phyloP scores from a whole-genome alignment of 2,329 filamentous ascomycete genomes.

The Microcyclosporella mali region DNA sequence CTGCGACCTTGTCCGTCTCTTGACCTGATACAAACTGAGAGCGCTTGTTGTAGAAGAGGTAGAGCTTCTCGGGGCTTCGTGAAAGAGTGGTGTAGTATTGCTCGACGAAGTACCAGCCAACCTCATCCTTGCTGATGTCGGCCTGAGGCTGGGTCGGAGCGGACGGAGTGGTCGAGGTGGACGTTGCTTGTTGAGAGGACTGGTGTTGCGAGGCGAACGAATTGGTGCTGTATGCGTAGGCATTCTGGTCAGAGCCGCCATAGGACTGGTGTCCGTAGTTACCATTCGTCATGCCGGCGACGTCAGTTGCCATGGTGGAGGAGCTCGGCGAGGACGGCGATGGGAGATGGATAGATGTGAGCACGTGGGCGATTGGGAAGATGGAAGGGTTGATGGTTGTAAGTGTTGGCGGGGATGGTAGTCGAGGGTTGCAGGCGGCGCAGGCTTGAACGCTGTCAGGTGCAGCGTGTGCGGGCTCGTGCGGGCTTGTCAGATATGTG shows the following conservation, averaged over 20 bases:
- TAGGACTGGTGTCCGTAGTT: constrained; percentile 42
- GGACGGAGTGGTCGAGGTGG: constrained; percentile 19
- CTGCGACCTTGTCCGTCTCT: constrained; percentile 80
- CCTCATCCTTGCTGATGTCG: constrained; percentile 74
- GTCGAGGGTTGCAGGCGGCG: not conserved
- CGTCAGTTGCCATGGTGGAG: constrained; percentile 36
- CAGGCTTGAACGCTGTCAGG: not conserved
- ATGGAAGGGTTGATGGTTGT: not conserved
- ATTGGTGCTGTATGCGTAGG: constrained; percentile 26
- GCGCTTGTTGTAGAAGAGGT: constrained; percentile 92
- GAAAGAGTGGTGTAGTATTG: constrained; percentile 98
- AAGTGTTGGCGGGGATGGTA: not conserved
- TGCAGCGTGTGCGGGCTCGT: not conserved
- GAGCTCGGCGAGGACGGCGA: not conserved
- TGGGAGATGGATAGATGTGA: not conserved
- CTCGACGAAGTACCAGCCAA: constrained; percentile 99
- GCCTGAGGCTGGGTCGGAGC: constrained; percentile 19
- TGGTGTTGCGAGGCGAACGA: constrained; percentile 23
- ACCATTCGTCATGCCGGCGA: constrained; percentile 41
- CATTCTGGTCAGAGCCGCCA: constrained; percentile 31
- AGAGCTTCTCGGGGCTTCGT: constrained; percentile 88
- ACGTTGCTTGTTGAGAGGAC: constrained; percentile 18
- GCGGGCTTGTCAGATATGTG: too few relatives aligned
- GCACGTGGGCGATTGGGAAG: too few relatives aligned
- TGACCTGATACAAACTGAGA: constrained; percentile 91